Conservation (phyloP, 495 filamentous ascomycete genomes). For the Pseudotulostoma volvatum region DNA sequence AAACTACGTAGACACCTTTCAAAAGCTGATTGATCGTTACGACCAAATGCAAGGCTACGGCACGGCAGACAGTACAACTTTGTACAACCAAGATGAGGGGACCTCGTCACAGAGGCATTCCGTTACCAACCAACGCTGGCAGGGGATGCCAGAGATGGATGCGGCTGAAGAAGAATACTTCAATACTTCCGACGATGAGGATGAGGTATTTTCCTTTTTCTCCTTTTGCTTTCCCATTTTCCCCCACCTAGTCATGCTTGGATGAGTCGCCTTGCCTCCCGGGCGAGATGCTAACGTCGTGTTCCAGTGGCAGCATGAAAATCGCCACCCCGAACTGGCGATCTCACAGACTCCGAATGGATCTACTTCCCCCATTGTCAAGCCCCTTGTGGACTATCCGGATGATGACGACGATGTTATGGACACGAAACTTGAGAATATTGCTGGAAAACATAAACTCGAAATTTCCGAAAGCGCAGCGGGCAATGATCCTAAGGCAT, state of each 20-base stretch:
- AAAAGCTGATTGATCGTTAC: slow-evolving; percentile 54
- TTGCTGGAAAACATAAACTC: slow-evolving; percentile 7
- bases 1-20: slow-evolving; percentile 77
- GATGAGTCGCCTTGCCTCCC: too few species aligned
- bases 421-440: slow-evolving; percentile 26
- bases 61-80: slow-evolving; percentile 36
- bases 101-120: slow-evolving; percentile 36
- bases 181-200: slow-evolving; percentile 77
- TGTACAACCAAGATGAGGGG: slow-evolving; percentile 33
- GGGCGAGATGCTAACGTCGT: slow-evolving; percentile 8
- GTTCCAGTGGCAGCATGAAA: slow-evolving; percentile 22
- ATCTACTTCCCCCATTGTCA: slow-evolving; percentile 39
- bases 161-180: slow-evolving; percentile 86
- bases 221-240: background rate
- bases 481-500: slow-evolving; percentile 7
- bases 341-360: slow-evolving; percentile 26
- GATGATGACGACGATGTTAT: slow-evolving; percentile 60
- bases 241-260: too few species aligned
- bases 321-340: slow-evolving; percentile 6
- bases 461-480: slow-evolving; percentile 7
- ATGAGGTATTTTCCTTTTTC: slow-evolving; percentile 36
- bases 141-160: slow-evolving; percentile 71
- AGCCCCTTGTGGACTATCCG: slow-evolving; percentile 77
- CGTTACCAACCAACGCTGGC: slow-evolving; percentile 53
- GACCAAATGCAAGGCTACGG: slow-evolving; percentile 65